Base-by-base conservation (phyloP, 73 alveolate genomes). In the Diophrys appendiculata region DNA sequence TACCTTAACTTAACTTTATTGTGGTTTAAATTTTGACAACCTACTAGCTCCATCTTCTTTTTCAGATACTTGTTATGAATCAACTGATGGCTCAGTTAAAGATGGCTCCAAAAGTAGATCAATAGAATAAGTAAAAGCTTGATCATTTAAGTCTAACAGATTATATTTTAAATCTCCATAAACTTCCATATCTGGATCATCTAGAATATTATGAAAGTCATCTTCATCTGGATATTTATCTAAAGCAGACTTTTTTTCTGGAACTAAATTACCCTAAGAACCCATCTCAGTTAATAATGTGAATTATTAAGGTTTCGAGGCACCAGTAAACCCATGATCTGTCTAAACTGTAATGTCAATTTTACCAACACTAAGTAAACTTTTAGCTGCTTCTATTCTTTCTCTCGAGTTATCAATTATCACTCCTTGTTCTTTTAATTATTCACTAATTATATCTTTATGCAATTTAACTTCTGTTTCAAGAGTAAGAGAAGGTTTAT, bases 91-190 rank as follows among this genome's bases (percentile, higher is more conserved):
- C 60, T 43, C 60, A 43, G 60, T 43, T 43, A 43, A 43, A 43
- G 60, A 43, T 11, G 60, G 60, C 18, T 43, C 60, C 5, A 43
- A 18, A 11, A 43, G 18, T 43, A 43, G 60, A 43, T 43, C 60
- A 43, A 43, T 43, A 43, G 60, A 43, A 18, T 43, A 43, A 43
- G 60, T 43, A 43, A 43, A 43, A 11, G 60, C 60, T 43, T 43
- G 18, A 43, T 43, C 60, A 43, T 43, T 0, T 33, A 69, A 35
- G 34, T 68, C 68, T 54, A 25, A n/a, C 24, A 27, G 34, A 65
- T 77, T n/a, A 22, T 26, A 65, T n/a, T 60, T 43, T 77, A 33
- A 25, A 52, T 24, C 65, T 77, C 87, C 87, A 68, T 33, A 1
- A 60, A 23, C 52, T 30, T 65, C 43, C 33, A 67, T 3, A 22